Percentiles rank a stretch among this genome's conserved stretches.
Conservation (phyloP, 2,329 filamentous ascomycete genomes). For the Talaromyces sp. region DNA sequence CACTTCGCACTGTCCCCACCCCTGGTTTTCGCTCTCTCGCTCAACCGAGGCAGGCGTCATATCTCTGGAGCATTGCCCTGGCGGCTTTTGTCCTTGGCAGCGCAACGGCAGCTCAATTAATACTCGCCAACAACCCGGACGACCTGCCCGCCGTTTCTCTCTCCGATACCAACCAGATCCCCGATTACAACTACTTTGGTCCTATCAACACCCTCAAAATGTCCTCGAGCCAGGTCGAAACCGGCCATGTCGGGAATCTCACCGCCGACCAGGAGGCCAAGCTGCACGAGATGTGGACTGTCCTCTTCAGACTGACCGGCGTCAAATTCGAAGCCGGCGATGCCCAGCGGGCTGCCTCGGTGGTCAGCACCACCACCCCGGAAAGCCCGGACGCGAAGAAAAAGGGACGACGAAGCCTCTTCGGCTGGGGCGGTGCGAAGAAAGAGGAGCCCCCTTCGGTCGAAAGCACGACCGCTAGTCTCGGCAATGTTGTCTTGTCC, state of each 20-base stretch:
- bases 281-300: conserved; percentile 78
- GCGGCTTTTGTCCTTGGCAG: conserved; percentile 27
- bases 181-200: conserved; percentile 22
- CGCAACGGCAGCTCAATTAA: conserved; percentile 26
- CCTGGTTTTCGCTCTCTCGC: conserved; percentile 9
- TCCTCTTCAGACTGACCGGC: conserved; percentile 70
- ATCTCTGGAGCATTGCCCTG: conserved; percentile 32
- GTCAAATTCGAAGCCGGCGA: conserved; percentile 38
- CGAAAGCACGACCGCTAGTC: conserved; percentile 30
- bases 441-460: conserved; percentile 41
- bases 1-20: conserved; percentile 11
- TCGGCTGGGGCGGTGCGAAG: conserved; percentile 60
- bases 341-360: background rate
- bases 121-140: background rate
- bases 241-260: conserved; percentile 75
- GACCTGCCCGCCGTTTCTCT: background rate
- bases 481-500: conserved; percentile 33
- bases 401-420: conserved; percentile 68
- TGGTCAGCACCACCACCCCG: conserved; percentile 7
- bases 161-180: conserved; percentile 3
- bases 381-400: conserved; percentile 45
- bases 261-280: conserved; percentile 87
- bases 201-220: conserved; percentile 31
- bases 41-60: conserved; percentile 30
- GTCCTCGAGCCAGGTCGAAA: conserved; percentile 27